phyloP scores from a whole-genome alignment of 2,329 filamentous ascomycete species.

The Penicillium occitanis region DNA sequence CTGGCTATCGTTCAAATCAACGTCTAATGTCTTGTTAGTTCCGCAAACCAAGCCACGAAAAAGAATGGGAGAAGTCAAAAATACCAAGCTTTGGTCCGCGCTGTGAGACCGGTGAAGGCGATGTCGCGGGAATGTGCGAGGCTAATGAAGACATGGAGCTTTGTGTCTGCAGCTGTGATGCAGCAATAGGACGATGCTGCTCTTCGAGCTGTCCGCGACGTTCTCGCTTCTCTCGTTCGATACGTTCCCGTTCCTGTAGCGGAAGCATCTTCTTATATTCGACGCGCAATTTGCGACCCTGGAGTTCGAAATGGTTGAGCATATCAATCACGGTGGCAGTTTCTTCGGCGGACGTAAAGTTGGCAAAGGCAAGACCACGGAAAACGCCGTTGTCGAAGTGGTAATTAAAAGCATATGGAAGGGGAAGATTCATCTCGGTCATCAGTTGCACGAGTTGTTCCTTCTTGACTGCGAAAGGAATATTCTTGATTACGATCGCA shows the following conservation, averaged over 20 bases:
- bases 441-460: slow-evolving; percentile 91
- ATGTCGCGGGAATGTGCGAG: slow-evolving; percentile 62
- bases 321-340: slow-evolving; percentile 88
- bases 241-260: slow-evolving; percentile 87
- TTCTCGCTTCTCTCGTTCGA: slow-evolving; percentile 95
- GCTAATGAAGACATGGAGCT: slow-evolving; percentile 79
- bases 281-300: slow-evolving; percentile 89
- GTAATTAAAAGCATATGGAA: slow-evolving; percentile 99
- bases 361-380: slow-evolving; percentile 91
- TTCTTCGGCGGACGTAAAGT: slow-evolving; percentile 94
- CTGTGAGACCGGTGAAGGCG: slow-evolving; percentile 67
- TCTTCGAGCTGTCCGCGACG: slow-evolving; percentile 94
- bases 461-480: slow-evolving; percentile 97
- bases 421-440: slow-evolving; percentile 87
- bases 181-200: slow-evolving; percentile 75
- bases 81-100: slow-evolving; percentile 43
- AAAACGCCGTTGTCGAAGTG: slow-evolving; percentile 99
- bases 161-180: slow-evolving; percentile 72
- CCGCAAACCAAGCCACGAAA: neutral
- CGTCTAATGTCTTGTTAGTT: slow-evolving; percentile 52
- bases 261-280: slow-evolving; percentile 99
- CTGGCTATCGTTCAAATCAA: slow-evolving; percentile 88
- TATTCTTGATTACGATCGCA: slow-evolving; percentile 99
- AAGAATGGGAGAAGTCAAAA: slow-evolving; percentile 10
- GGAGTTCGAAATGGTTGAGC: slow-evolving; percentile 93